Percentiles rank a stretch among this genome's conserved stretches.
Conservation (phyloP, 768 basidiomycete genomes). For the Hericium coralloides region DNA sequence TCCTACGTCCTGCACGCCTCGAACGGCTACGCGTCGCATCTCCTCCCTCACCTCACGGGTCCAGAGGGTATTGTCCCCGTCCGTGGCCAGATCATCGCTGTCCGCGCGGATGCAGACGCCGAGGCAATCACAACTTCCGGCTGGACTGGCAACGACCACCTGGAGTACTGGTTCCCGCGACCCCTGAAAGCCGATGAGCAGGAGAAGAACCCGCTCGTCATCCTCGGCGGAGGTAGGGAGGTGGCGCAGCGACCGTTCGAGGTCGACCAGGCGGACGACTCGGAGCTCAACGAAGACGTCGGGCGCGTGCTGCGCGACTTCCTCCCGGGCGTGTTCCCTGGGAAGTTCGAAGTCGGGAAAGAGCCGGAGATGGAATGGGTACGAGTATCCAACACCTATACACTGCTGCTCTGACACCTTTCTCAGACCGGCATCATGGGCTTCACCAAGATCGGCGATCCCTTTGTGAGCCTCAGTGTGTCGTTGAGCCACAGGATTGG, state of each 20-base stretch:
- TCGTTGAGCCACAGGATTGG: not conserved
- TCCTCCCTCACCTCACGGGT: conserved; percentile 62
- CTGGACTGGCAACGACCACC: conserved; percentile 33
- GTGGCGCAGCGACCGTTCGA: conserved; percentile 36
- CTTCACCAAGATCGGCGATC: conserved; percentile 50
- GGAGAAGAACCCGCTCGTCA: conserved; percentile 44
- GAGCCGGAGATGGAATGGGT: conserved; percentile 82
- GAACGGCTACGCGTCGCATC: conserved; percentile 72
- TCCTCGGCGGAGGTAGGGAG: conserved; percentile 65
- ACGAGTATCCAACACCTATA: conserved; percentile 12
- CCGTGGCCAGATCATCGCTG: conserved; percentile 57
- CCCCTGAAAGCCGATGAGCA: conserved; percentile 24
- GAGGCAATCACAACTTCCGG: conserved; percentile 31
- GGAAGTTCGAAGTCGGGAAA: conserved; percentile 35
- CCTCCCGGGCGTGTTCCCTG: conserved; percentile 49
- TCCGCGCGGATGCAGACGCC: conserved; percentile 31
- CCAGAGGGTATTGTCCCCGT: conserved; percentile 53
- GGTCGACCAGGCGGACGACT: conserved; percentile 50
- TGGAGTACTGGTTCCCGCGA: conserved; percentile 82
- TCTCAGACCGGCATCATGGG: conserved; percentile 79
- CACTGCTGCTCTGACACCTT: not conserved
- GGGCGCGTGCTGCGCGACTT: conserved; percentile 46
- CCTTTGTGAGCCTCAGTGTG: conserved; percentile 45
- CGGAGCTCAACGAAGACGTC: conserved; percentile 36
- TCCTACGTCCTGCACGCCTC: conserved; percentile 75